A percentile compares a stretch with the other conserved stretches of the same genome.
Evolutionary conservation across 2,329 filamentous ascomycete genomes (phyloP).

Genomic region (Coniochaeta prunicola): DNA sequence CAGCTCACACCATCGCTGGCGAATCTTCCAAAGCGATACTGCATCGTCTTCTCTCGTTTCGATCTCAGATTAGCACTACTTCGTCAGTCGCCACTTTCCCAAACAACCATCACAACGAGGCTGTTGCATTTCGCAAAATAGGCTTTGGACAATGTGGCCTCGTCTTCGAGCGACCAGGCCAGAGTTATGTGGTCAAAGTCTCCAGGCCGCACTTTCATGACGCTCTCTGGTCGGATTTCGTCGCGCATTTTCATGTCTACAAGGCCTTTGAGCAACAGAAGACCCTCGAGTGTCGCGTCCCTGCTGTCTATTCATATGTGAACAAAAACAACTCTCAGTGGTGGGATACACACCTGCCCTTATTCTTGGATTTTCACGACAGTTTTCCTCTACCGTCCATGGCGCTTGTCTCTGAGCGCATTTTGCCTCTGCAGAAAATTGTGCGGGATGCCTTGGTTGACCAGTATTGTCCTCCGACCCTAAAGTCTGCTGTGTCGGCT

Average conservation of each 20-base stretch:
- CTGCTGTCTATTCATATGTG: conserved; percentile 4
- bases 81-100: no score
- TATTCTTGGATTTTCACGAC: neutral
- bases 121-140: conserved; percentile 9
- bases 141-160: conserved; percentile 20
- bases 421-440: conserved; percentile 15
- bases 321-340: conserved; percentile 2
- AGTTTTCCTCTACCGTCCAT: conserved; percentile 11
- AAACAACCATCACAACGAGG: no score
- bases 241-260: conserved; percentile 10
- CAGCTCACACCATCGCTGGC: neutral
- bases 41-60: neutral
- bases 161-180: conserved; percentile 13
- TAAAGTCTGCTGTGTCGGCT: conserved; percentile 2
- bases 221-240: conserved; percentile 13
- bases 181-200: conserved; percentile 13
- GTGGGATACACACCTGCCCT: conserved; percentile 2
- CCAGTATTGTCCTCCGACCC: conserved; percentile 11
- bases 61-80: neutral
- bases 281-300: neutral
- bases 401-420: conserved; percentile 15
- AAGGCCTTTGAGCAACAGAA: conserved; percentile 7
- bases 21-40: neutral
- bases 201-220: conserved; percentile 12
- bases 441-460: conserved; percentile 13